Evolutionary conservation across 768 basidiomycete genomes (phyloP), one percentile per base, ranked within the genome.

Genomic region (Podaxis sp.): DNA sequence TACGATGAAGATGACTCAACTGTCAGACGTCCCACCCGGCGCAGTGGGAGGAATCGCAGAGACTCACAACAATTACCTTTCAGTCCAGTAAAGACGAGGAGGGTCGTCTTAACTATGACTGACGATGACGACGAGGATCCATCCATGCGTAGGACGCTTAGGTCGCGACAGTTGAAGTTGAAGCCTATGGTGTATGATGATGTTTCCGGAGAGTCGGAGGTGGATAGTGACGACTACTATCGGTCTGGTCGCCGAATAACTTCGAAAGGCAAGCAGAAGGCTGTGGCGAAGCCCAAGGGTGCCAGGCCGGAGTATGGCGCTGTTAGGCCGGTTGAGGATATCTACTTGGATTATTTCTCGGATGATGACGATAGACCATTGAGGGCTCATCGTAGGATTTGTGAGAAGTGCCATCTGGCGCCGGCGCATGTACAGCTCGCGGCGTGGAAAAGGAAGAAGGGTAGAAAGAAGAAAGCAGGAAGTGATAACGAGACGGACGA

Each of bases 361-460:
- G 85, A 88, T 55, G 83, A 86, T 44, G 84, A 84, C 35, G 77
- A 76, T 2, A 79, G 72, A n/a, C 68, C 79, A 21, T 74, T 91
- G 54, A 72, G 83, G n/a, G 73, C 71, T 11, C 91, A 93, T 72
- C 80, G 89, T 50, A 64, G 72, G 47, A 71, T 81, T 0, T 93
- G 91, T 70, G 90, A 91, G 69, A 93, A 85, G 68, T 93, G 91
- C 62, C 83, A 84, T 61, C 70, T 73, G 21, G 65, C 63, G 44
- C 89, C 91, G 3, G 79, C 87, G 25, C 86, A 92, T 66, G 63
- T 76, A 36, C 75, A 80, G 42, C 66, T 89, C 53, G 70, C 69
- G 54, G 70, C 65, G 44, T 75, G 72, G 40, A 79, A 74, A 40
- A 52, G 28, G 65, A 75, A 75, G 53, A 74, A 69, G 40, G 68